A percentile compares a stretch with the other conserved stretches of the same genome.
Conservation (phyloP, 148 eudicot species). For the Diospyros kaki region DNA sequence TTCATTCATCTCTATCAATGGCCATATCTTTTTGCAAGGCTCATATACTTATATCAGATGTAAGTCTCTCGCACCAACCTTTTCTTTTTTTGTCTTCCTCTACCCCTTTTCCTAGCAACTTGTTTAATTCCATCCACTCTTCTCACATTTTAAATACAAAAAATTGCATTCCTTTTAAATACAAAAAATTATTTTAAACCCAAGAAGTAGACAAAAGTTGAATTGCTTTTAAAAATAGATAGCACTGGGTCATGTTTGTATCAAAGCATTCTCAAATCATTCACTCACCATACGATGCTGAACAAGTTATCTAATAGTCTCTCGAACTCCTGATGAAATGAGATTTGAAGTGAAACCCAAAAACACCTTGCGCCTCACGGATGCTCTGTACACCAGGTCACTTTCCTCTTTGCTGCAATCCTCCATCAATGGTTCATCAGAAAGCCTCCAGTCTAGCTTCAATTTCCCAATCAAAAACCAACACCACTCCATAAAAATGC, state of each 20-base stretch:
- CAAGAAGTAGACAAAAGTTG: not conserved
- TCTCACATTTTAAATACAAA: too few species aligned
- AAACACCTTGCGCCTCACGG: constrained; percentile 78
- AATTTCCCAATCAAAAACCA: constrained; percentile 16
- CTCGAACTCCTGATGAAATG: constrained; percentile 87
- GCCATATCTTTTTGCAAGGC: too few species aligned
- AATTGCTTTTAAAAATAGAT: not conserved
- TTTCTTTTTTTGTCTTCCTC: too few species aligned
- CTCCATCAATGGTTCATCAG: constrained; percentile 53
- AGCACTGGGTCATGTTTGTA: not conserved
- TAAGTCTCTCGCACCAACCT: too few species aligned
- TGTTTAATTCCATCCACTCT: too few species aligned
- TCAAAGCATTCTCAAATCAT: not conserved
- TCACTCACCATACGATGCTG: constrained; percentile 87
- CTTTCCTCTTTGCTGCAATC: constrained; percentile 77
- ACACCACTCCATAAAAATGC: too few species aligned
- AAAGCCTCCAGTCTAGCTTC: constrained; percentile 92
- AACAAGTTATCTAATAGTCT: constrained; percentile 68
- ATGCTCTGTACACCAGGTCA: constrained; percentile 49
- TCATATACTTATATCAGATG: too few species aligned
- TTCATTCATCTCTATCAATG: too few species aligned
- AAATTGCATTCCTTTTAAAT: too few species aligned
- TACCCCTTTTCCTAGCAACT: too few species aligned
- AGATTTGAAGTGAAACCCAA: constrained; percentile 95
- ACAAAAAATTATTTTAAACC: too few species aligned